Evolutionary conservation across 2,329 filamentous ascomycete genomes (phyloP).

Genomic region (Basipetospora chlamydospora): DNA sequence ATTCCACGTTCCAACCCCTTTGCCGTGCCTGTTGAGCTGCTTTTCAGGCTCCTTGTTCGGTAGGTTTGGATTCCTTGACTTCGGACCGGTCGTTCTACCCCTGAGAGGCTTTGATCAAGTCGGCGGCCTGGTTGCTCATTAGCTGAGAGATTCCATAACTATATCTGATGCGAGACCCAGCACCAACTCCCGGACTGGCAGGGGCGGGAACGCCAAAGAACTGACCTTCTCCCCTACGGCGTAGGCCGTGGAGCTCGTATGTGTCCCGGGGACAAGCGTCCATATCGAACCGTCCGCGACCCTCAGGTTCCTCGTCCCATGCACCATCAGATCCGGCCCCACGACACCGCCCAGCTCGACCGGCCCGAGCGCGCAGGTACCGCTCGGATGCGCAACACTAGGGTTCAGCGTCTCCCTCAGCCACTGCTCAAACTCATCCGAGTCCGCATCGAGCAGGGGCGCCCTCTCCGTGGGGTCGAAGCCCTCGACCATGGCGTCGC

Average conservation of each 20-base stretch:
- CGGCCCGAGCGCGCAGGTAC: slow-evolving; percentile 7
- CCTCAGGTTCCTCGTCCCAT: slow-evolving; percentile 23
- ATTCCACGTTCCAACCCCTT: no score
- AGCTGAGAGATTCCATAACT: no score
- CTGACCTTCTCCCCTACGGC: slow-evolving; percentile 26
- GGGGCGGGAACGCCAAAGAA: no score
- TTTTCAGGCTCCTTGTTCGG: no score
- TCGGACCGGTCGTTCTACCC: no score
- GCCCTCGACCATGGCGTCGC: slow-evolving; percentile 17
- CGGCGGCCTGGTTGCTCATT: no score
- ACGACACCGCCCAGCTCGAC: slow-evolving; percentile 8
- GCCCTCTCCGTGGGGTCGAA: slow-evolving; percentile 20
- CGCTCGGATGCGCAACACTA: slow-evolving; percentile 7
- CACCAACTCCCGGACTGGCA: no score
- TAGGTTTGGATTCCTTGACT: no score
- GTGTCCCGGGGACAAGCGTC: slow-evolving; percentile 24
- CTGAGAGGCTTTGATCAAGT: no score
- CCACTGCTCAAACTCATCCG: slow-evolving; percentile 10
- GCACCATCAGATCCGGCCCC: slow-evolving; percentile 18
- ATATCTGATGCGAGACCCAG: no score
- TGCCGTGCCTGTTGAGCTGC: no score
- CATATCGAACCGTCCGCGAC: slow-evolving; percentile 25
- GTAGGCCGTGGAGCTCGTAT: slow-evolving; percentile 30
- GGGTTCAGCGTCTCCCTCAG: slow-evolving; percentile 6
- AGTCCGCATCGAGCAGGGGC: slow-evolving; percentile 16